phyloP scores from a whole-genome alignment of 768 basidiomycete genomes.

The Kwoniella botswanensis region DNA sequence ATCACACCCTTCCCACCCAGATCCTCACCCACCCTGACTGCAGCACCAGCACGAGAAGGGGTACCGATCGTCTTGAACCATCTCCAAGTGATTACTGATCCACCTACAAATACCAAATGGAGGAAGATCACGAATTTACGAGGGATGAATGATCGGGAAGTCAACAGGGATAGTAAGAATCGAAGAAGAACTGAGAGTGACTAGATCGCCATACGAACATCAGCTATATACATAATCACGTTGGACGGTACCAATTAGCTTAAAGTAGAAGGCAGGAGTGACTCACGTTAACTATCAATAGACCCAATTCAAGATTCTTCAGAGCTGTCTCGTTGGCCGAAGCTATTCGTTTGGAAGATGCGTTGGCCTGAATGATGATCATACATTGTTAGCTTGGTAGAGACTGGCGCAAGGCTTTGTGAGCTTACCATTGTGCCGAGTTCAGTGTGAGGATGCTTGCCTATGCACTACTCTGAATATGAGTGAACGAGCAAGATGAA shows the following conservation, averaged over 20 bases:
- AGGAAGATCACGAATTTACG: constrained; percentile 30
- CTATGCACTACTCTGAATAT: background rate
- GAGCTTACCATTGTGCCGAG: constrained; percentile 9
- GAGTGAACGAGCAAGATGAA: background rate
- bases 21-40: constrained; percentile 50
- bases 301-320: constrained; percentile 43
- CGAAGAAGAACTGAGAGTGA: constrained; percentile 26
- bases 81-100: constrained; percentile 45
- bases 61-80: constrained; percentile 51
- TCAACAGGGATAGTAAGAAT: constrained; percentile 39
- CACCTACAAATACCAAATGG: constrained; percentile 32
- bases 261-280: background rate
- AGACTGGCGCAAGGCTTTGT: background rate
- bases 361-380: constrained; percentile 44
- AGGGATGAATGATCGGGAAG: constrained; percentile 31
- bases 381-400: background rate
- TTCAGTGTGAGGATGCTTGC: background rate
- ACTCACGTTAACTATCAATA: constrained; percentile 51
- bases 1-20: constrained; percentile 50
- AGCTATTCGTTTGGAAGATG: constrained; percentile 55
- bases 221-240: constrained; percentile 20
- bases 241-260: constrained; percentile 18
- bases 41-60: constrained; percentile 33
- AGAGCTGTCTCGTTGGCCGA: constrained; percentile 49
- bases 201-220: constrained; percentile 10